Evolutionary conservation across 768 basidiomycete genomes (phyloP), one percentile per base, ranked within the genome.

Genomic region (Gyrodon lividus): DNA sequence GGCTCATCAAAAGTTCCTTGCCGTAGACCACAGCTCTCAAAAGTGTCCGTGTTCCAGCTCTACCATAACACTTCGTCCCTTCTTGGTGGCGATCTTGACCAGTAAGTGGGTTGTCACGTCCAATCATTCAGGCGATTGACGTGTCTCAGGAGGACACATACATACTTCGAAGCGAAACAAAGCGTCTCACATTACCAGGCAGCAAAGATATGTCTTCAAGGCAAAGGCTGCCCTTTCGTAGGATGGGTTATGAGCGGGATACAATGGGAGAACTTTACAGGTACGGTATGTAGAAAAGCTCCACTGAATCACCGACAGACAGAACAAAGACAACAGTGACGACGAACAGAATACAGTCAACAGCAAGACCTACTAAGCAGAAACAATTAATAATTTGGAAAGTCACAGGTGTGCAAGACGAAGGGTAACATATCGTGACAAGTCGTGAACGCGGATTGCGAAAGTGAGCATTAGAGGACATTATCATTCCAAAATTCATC

Each of bases 231-330:
- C 4, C 71, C 77, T 3, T 87, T 91, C 53, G 64, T 69, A 30
- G 86, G 83, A 17, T 91, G 88, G 88, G 62, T 85, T 35, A 66
- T 50, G 19, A 83, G 78, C 46, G 85, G 84, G 3, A 52, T 59
- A 34, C 59, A 63, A 44, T 82, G 80, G 76, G 82, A 87, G 59
- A 65, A 54, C 42, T 88, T 88, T 54, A 64, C 67, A 16, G 46
- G 50, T 23, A 48, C 28, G 19, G 28, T n/a, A 49, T 28, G 58
- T 56, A 35, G 14, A 43, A 20, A 17, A 16, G 16, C 4, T 9
- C 24, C 24, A 23, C 33, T 5, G 4, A 23, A 26, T 46, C 14
- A 24, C 35, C 22, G 33, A 38, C n/a, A 16, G 13, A 52, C 35
- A 53, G 52, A 52, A 52, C 35, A 38, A 22, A 33, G 30, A 28